phyloP scores from a whole-genome alignment of 2,329 filamentous ascomycete genomes.

The Stylonectria norvegica region DNA sequence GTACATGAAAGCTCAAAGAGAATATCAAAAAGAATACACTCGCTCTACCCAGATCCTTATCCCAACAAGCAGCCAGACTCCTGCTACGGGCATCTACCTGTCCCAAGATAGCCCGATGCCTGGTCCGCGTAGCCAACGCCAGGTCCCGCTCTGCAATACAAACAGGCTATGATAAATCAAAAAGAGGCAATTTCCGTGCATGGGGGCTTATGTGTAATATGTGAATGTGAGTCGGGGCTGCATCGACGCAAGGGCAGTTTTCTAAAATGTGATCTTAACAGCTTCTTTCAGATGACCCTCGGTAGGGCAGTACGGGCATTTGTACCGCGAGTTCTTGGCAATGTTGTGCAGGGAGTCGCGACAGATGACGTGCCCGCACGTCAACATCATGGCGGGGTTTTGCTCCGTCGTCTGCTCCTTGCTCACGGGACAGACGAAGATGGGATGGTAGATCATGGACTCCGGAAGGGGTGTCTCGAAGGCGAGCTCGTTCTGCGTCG shows the following conservation, averaged over 20 bases:
- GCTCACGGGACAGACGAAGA: slow-evolving; percentile 95
- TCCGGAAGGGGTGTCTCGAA: slow-evolving; percentile 64
- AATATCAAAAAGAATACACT: slow-evolving; percentile 5
- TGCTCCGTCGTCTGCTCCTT: slow-evolving; percentile 92
- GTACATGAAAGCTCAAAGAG: slow-evolving; percentile 7
- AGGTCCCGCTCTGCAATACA: neutral
- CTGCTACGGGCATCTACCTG: too few species aligned
- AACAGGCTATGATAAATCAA: neutral
- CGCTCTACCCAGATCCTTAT: slow-evolving; percentile 2
- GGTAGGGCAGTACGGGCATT: slow-evolving; percentile 92
- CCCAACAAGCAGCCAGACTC: slow-evolving; percentile 13
- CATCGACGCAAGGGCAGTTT: too few species aligned
- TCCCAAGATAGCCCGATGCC: neutral
- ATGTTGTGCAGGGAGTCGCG: slow-evolving; percentile 77
- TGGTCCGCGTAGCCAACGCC: slow-evolving; percentile 11
- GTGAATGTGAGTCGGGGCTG: neutral
- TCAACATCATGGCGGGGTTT: slow-evolving; percentile 96
- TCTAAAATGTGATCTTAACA: slow-evolving; percentile 63
- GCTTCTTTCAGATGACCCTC: slow-evolving; percentile 79
- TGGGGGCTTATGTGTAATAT: too few species aligned
- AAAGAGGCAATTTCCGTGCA: neutral
- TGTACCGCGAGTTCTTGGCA: slow-evolving; percentile 76
- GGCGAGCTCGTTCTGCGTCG: slow-evolving; percentile 82
- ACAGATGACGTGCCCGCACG: slow-evolving; percentile 91
- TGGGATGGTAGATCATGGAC: slow-evolving; percentile 78